Percentiles rank a stretch among this genome's conserved stretches.
Conservation (phyloP, 179 eudicot genomes). For the Kewa caespitosa region DNA sequence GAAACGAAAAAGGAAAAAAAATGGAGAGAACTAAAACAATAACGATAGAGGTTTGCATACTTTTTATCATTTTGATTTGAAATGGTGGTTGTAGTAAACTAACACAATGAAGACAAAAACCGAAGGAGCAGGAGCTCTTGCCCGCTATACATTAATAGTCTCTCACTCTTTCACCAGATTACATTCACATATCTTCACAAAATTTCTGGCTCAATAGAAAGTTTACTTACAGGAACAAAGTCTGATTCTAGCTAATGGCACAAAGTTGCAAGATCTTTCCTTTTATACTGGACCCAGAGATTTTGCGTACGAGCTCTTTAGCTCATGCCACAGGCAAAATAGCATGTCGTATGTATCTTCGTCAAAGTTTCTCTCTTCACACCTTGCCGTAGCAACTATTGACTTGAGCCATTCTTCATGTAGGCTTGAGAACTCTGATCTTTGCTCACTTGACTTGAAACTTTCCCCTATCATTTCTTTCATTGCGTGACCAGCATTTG, state of each 20-base stretch:
- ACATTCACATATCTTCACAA: slow-evolving; percentile 2
- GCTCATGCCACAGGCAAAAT: slow-evolving; percentile 88
- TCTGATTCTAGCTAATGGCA: no score
- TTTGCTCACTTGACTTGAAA: slow-evolving; percentile 75
- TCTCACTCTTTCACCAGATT: slow-evolving; percentile 10
- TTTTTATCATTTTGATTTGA: no score
- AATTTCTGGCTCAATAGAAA: no score
- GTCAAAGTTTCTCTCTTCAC: slow-evolving; percentile 30
- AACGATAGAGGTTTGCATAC: no score
- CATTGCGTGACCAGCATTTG: slow-evolving; percentile 63
- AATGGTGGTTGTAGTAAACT: no score
- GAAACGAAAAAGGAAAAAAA: no score
- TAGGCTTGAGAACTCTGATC: slow-evolving; percentile 82
- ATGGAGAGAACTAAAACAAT: no score
- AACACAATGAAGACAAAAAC: no score
- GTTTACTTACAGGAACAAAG: no score
- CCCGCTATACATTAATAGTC: no score
- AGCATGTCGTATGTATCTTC: slow-evolving; percentile 68
- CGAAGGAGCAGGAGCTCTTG: no score
- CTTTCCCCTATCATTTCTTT: slow-evolving; percentile 62
- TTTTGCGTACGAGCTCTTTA: slow-evolving; percentile 37
- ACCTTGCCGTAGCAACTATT: slow-evolving; percentile 41
- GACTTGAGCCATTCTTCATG: slow-evolving; percentile 83
- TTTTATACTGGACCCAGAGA: slow-evolving; percentile 5
- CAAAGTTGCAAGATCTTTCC: no score